These are phyloP conservation scores for Mortierella sp. DNA, from an alignment of 371 early-diverging fungal genomes.

Conservation along the genomic window DNA sequence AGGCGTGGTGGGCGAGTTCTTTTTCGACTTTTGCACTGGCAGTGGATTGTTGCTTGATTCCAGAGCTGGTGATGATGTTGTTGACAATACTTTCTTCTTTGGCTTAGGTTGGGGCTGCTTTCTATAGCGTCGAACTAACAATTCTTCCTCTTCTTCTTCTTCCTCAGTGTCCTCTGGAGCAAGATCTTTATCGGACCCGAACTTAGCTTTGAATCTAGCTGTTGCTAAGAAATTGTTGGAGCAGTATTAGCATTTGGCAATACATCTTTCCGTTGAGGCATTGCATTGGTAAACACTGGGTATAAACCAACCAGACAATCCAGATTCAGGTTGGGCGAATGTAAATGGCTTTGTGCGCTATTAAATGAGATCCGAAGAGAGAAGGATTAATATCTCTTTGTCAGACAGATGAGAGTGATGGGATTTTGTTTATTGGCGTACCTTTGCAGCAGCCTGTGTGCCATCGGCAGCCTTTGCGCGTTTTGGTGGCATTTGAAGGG, in stretches of 20 bases:
- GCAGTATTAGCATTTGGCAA: no score
- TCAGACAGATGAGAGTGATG: neutral
- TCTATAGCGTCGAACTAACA: conserved; percentile 1
- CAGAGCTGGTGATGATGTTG: neutral
- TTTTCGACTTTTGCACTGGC: neutral
- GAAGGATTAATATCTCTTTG: neutral
- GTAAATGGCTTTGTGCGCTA: neutral
- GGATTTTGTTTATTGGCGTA: neutral
- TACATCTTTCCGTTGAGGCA: no score
- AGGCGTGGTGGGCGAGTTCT: neutral
- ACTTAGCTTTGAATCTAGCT: neutral
- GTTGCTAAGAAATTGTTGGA: no score
- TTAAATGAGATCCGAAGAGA: neutral
- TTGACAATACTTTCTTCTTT: conserved; percentile 13
- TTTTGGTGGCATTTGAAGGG: conserved; percentile 24
- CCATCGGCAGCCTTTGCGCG: conserved; percentile 12
- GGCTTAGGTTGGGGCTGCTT: conserved; percentile 21
- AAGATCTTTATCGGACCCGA: neutral
- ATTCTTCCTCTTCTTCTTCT: conserved; percentile 15
- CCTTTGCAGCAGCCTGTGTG: conserved; percentile 1
- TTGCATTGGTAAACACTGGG: no score
- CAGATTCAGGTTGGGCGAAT: neutral
- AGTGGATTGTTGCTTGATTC: conserved; percentile 1
- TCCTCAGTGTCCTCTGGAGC: neutral
- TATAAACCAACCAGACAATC: neutral